Evolutionary conservation across 1,284 basidiomycete genomes (phyloP).

Genomic region (Boletus smithii): DNA sequence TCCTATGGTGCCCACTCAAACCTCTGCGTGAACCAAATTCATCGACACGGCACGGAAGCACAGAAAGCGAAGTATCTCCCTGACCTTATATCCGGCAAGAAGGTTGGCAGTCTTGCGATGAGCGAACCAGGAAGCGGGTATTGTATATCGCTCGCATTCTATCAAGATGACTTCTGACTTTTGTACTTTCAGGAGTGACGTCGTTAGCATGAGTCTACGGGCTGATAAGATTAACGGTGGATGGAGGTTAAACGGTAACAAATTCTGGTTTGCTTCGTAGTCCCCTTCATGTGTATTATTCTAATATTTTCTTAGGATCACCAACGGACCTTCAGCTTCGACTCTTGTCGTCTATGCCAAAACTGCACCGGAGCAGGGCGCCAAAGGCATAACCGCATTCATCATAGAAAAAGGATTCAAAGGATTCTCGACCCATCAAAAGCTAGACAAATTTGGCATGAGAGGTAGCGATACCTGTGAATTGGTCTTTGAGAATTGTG

Average conservation of each 20-base stretch:
- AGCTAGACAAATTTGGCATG: constrained; percentile 96
- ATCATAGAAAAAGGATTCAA: constrained; percentile 78
- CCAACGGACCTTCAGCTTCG: constrained; percentile 87
- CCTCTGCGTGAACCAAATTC: constrained; percentile 81
- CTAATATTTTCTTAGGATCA: constrained; percentile 66
- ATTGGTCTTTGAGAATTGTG: constrained; percentile 88
- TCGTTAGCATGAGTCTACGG: constrained; percentile 84
- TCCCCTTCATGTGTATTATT: neutral
- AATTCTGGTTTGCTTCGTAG: constrained; percentile 73
- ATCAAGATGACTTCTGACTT: constrained; percentile 3
- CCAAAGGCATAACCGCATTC: constrained; percentile 92
- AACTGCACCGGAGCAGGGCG: constrained; percentile 72
- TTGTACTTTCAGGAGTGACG: constrained; percentile 58
- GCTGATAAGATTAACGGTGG: constrained; percentile 76
- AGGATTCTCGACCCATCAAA: constrained; percentile 88
- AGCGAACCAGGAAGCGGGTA: constrained; percentile 83
- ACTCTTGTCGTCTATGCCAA: constrained; percentile 94
- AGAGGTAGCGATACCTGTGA: constrained; percentile 94
- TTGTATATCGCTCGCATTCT: neutral
- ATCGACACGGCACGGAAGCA: constrained; percentile 80
- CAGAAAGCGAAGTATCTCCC: constrained; percentile 90
- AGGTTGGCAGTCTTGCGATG: constrained; percentile 92
- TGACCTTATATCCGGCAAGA: constrained; percentile 76
- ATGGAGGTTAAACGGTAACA: constrained; percentile 84
- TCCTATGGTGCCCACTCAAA: constrained; percentile 93